Evolutionary conservation across 2,329 filamentous ascomycete species (phyloP).

Genomic region (Blastomyces percursus): DNA sequence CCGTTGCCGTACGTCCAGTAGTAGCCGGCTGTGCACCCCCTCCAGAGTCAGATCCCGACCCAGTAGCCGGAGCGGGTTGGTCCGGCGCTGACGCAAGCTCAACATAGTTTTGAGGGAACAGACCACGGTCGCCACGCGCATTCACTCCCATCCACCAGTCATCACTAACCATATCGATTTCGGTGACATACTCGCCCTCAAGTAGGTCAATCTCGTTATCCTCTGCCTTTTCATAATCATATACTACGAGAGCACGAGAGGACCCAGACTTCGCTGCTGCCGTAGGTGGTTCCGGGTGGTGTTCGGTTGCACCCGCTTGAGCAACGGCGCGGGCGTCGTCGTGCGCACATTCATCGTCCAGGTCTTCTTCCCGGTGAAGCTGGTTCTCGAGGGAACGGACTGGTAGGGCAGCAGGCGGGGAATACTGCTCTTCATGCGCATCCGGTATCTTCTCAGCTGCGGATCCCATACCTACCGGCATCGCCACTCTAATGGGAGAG

Average conservation of each 20-base stretch:
- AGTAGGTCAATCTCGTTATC: conserved; percentile 89
- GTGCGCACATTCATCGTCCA: conserved; percentile 53
- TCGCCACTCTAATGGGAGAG: conserved; percentile 75
- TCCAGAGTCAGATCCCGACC: conserved; percentile 22
- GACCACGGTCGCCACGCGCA: conserved; percentile 65
- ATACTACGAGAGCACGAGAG: conserved; percentile 68
- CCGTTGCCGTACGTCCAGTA: conserved; percentile 53
- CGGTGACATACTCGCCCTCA: conserved; percentile 77
- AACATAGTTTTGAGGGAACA: conserved; percentile 97
- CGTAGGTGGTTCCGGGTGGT: conserved; percentile 34
- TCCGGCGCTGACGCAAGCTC: conserved; percentile 50
- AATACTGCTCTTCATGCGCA: conserved; percentile 32
- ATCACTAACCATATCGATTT: conserved; percentile 95
- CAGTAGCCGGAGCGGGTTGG: conserved; percentile 24
- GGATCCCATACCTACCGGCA: conserved; percentile 62
- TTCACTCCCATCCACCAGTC: conserved; percentile 99
- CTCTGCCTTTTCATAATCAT: conserved; percentile 95
- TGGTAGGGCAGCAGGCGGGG: conserved; percentile 44
- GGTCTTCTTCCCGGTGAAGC: conserved; percentile 53
- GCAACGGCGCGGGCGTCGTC: conserved; percentile 52
- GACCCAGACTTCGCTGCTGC: conserved; percentile 36
- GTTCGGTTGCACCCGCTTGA: conserved; percentile 42
- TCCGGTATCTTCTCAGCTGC: conserved; percentile 34
- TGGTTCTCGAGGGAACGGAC: conserved; percentile 51
- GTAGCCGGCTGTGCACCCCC: conserved; percentile 29